These are phyloP conservation scores for Phytophthora sp. DNA, from an alignment of 352 stramenopile species.

Conservation along the genomic window DNA sequence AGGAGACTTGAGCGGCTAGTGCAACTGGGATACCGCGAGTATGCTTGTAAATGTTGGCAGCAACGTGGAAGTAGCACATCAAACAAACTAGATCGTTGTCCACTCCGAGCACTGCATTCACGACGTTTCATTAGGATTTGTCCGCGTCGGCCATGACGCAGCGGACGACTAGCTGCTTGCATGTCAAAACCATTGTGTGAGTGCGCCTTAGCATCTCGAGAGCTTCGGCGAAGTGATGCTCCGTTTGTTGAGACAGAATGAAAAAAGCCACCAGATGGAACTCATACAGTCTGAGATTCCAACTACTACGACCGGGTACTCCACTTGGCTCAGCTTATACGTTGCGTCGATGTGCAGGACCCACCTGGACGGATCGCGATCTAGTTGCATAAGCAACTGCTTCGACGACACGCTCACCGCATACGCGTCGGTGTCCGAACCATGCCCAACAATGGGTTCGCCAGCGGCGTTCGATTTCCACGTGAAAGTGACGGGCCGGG, in stretches of 20 bases:
- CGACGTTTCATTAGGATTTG: constrained; percentile 2
- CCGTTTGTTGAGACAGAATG: too few species aligned
- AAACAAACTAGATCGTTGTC: constrained; percentile 6
- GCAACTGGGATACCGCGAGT: not conserved
- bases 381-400: not conserved
- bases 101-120: constrained; percentile 1
- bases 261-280: constrained; percentile 24
- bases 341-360: too few species aligned
- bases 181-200: too few species aligned
- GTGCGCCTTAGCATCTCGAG: too few species aligned
- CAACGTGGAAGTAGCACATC: constrained; percentile 10
- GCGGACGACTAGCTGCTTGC: too few species aligned
- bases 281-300: too few species aligned
- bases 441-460: constrained; percentile 6
- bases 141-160: not conserved
- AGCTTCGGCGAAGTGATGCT: too few species aligned
- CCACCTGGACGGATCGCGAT: too few species aligned
- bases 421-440: constrained; percentile 8
- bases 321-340: too few species aligned
- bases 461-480: not conserved
- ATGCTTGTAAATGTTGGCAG: constrained; percentile 2
- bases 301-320: too few species aligned
- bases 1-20: not conserved
- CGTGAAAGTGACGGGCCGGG: too few species aligned
- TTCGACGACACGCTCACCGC: not conserved